These are phyloP conservation scores for Linnemannia schmuckeri DNA, from an alignment of 192 early-diverging fungal genomes.

Conservation along the genomic window DNA sequence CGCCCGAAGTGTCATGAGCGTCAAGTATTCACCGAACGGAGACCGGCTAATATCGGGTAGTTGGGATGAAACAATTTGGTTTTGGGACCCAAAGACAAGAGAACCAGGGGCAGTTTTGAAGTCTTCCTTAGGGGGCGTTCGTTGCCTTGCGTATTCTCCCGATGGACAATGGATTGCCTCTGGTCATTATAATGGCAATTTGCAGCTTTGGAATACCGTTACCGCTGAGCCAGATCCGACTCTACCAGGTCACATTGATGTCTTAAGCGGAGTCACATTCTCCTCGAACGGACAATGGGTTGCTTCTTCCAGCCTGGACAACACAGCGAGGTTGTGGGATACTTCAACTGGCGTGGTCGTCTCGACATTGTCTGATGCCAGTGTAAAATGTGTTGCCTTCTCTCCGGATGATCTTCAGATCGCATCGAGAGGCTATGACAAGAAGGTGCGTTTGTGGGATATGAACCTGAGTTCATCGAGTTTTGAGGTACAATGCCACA, in stretches of 20 bases:
- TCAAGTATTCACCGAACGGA: slow-evolving; percentile 7
- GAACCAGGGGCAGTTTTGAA: not conserved
- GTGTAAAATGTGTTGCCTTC: too few species aligned
- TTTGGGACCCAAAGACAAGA: not conserved
- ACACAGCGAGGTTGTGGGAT: too few species aligned
- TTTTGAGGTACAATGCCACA: not conserved
- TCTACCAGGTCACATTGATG: not conserved
- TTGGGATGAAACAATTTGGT: not conserved
- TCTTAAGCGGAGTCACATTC: not conserved
- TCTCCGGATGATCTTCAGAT: not conserved
- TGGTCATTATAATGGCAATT: not conserved
- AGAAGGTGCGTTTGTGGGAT: not conserved
- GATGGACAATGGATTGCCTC: not conserved
- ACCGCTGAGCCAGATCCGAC: not conserved
- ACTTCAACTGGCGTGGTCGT: too few species aligned
- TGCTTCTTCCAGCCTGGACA: too few species aligned
- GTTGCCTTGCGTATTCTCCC: too few species aligned
- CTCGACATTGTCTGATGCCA: too few species aligned
- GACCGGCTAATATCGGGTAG: not conserved
- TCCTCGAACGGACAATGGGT: not conserved
- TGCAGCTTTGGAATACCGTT: slow-evolving; percentile 4
- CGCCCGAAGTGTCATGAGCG: not conserved
- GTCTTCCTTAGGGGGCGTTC: too few species aligned
- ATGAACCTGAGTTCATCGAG: not conserved
- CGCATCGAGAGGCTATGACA: not conserved